Base-by-base conservation (phyloP, 2,329 filamentous ascomycete species). In the Onygenales sp. region DNA sequence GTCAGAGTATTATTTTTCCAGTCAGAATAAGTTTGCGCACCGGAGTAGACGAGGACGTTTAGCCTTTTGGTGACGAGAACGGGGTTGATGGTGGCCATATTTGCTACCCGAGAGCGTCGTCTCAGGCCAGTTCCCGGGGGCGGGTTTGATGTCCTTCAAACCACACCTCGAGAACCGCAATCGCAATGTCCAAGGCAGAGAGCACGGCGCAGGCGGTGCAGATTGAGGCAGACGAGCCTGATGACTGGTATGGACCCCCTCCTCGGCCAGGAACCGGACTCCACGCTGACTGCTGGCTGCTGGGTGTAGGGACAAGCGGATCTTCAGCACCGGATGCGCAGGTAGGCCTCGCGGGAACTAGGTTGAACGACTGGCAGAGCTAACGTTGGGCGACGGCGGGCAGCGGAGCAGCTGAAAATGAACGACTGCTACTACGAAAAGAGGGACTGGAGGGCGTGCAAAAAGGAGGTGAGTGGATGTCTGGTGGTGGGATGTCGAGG, bases 371-470 rank as follows among this genome's bases (percentile, higher is more conserved):
- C 40, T 51, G 42, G 51, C 47, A 36, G 32, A 32, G 34, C 43
- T 42, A 49, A 42, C 42, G 27, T 33, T 40, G 36, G 34, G 31
- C 5, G 34, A 31, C 21, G 40, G 11, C 36, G 2, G 37, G 45
- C 60, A 96, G 92, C 82, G 21, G 92, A 97, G 66, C 95, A 97
- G 65, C 75, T 81, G 52, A 91, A 84, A 65, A 81, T 98, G 84
- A 96, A 90, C 37, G 88, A 97, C 69, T 98, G 93, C 72, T 95
- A 94, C 70, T 95, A 83, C 66, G 89, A 92, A 52, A 95, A 91
- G 78, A 95, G 91, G 68, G 93, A 98, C 68, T 98, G 93, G 92
- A 79, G 93, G 61, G 78, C 80, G 54, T 98, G 93, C 72, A 87
- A 87, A 66, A 78, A 83, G 60, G 92, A 97, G 82, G 92, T 95